Base-by-base conservation (phyloP, 495 filamentous ascomycete genomes). In the Cladorrhinum samala region DNA sequence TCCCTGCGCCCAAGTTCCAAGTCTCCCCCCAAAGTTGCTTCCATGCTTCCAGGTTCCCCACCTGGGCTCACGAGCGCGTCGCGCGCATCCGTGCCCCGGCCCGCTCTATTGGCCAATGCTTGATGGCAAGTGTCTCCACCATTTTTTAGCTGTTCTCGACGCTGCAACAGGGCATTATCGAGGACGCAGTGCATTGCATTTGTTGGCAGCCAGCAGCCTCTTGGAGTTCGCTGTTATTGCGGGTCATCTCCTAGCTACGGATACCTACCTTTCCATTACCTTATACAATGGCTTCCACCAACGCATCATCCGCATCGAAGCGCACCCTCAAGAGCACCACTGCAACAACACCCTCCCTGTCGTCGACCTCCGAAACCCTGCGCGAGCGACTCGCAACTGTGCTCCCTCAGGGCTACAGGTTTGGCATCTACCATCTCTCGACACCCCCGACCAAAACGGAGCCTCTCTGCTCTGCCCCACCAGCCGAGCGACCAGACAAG, bases 361-460 rank as follows among this genome's bases (percentile, higher is more conserved):
- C n/a, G 16, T 6, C 47, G 1, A 40, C 7, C 25, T 41, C 20
- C 40, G 25, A 37, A 38, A 43, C 56, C 27, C 68, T 83, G n/a
- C 59, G 69, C 39, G 65, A 68, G 38, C 69, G 70, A 51, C 77
- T 98, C 55, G 83, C 88, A 49, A 75, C 81, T 47, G 78, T 77
- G 24, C 80, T 97, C 21, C 89, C 92, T 23, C 76, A 81, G 48
- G 82, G 76, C 57, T 75, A 78, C 65, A 77, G 77, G 54, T 82
- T 95, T 62, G 85, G 75, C 40, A 76, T 94, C 60, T 83, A 94
- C 69, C 92, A 97, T 73, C 70, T 95, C 56, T 95, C 91, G 17
- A 94, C 91, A 2, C 86, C 88, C 1, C 89, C 93, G 16, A 82
- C 81, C 11, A 76, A 72, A 52, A 86, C 83, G 49, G 73, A 78